Evolutionary conservation across 1,284 basidiomycete genomes (phyloP).

Genomic region (Lignosus rhinocerotis): DNA sequence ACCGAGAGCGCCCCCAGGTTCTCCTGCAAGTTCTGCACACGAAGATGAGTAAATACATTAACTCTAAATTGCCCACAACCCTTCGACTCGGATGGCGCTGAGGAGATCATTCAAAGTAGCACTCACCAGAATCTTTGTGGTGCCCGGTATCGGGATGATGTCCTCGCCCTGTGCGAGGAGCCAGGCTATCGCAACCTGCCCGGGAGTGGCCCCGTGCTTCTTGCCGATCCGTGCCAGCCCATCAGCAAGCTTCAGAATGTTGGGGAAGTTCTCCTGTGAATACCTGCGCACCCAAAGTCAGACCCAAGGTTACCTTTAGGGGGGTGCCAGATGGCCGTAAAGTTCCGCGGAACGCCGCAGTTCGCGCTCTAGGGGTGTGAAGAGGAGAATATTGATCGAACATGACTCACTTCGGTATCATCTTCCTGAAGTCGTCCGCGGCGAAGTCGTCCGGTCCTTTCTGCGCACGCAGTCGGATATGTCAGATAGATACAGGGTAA

Average conservation of each 20-base stretch:
- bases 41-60: neutral
- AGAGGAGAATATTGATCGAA: too few species aligned
- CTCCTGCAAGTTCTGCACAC: neutral
- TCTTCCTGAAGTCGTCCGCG: constrained; percentile 45
- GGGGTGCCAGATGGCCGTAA: too few species aligned
- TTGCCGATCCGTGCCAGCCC: constrained; percentile 36
- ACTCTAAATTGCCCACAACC: neutral
- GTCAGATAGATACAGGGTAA: neutral
- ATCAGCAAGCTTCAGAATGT: constrained; percentile 44
- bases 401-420: constrained; percentile 29
- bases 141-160: constrained; percentile 43
- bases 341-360: too few species aligned
- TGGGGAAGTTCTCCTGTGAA: constrained; percentile 44
- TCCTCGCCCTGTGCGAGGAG: constrained; percentile 39
- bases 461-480: constrained; percentile 13
- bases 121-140: constrained; percentile 27
- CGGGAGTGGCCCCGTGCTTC: constrained; percentile 37
- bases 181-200: constrained; percentile 49
- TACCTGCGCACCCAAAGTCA: constrained; percentile 16
- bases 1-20: neutral
- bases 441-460: constrained; percentile 56
- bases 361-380: too few species aligned
- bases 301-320: too few species aligned
- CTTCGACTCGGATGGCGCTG: neutral
- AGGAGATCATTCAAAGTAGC: too few species aligned